Percentiles rank a stretch among this genome's conserved stretches.
Evolutionary conservation across 2,329 filamentous ascomycete species (phyloP).

Genomic region (Fusarium luffae): DNA sequence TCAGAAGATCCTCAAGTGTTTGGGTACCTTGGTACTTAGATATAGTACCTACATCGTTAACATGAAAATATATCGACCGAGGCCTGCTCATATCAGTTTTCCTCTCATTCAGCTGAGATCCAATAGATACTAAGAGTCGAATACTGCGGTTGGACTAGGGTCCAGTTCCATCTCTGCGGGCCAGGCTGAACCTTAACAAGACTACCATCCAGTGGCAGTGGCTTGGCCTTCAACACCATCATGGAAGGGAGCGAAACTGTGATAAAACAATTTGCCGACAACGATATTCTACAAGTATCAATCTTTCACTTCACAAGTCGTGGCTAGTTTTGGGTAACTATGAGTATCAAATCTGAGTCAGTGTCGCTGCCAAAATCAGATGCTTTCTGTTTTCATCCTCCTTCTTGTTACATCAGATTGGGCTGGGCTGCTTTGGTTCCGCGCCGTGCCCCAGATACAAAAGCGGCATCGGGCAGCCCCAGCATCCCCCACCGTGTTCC

Average conservation of each 20-base stretch:
- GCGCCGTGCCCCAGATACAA: constrained; percentile 13
- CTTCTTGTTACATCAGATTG: constrained; percentile 18
- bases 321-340: background rate
- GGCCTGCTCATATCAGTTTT: constrained; percentile 1
- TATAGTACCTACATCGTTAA: background rate
- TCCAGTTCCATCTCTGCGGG: constrained; percentile 16
- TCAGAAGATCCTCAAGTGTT: background rate
- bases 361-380: constrained; percentile 3
- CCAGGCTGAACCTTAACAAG: constrained; percentile 22
- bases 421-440: constrained; percentile 24
- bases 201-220: background rate
- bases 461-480: constrained; percentile 24
- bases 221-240: constrained; percentile 1
- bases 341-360: background rate
- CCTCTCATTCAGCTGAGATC: constrained; percentile 19
- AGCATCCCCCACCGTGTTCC: constrained; percentile 24
- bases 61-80: constrained; percentile 12
- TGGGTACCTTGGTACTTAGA: background rate
- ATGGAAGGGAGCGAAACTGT: background rate
- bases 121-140: constrained; percentile 1
- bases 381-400: constrained; percentile 3
- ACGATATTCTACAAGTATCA: background rate
- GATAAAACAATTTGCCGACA: background rate
- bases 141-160: constrained; percentile 3
- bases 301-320: background rate